These are phyloP conservation scores for Chlorella vulgaris DNA, from an alignment of 139 green algal genomes.

Conservation along the genomic window DNA sequence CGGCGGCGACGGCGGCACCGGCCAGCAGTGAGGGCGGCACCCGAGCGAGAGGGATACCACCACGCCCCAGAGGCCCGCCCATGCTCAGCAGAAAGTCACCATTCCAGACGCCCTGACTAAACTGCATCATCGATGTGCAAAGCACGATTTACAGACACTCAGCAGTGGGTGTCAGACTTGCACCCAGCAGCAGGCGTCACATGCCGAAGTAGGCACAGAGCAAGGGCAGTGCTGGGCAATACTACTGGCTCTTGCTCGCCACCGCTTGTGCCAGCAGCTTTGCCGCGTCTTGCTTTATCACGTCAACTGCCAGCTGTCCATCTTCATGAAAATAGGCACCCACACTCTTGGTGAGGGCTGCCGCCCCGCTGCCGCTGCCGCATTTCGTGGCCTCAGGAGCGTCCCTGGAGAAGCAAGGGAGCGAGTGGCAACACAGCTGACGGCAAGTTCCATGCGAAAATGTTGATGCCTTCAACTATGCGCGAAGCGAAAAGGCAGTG, in stretches of 20 bases:
- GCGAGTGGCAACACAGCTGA: too few relatives aligned
- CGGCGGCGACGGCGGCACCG: too few relatives aligned
- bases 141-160: too few relatives aligned
- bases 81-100: too few relatives aligned
- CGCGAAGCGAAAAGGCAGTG: too few relatives aligned
- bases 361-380: not conserved
- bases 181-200: not conserved
- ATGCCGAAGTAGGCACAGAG: not conserved
- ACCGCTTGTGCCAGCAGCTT: conserved; percentile 35
- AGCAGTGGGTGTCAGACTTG: not conserved
- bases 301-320: conserved; percentile 52
- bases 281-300: conserved; percentile 36
- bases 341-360: conserved; percentile 35
- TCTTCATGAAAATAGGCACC: conserved; percentile 58
- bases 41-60: too few relatives aligned
- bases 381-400: not conserved
- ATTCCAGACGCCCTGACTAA: too few relatives aligned
- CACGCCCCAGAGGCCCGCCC: too few relatives aligned
- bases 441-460: too few relatives aligned
- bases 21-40: too few relatives aligned
- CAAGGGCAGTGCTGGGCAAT: not conserved
- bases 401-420: conserved; percentile 5
- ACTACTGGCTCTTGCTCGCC: conserved; percentile 7
- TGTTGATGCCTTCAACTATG: too few relatives aligned
- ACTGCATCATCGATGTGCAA: too few relatives aligned